These are phyloP conservation scores for Chrysopogon serrulatus DNA, from an alignment of 176 grass and related monocot species.

Conservation along the genomic window DNA sequence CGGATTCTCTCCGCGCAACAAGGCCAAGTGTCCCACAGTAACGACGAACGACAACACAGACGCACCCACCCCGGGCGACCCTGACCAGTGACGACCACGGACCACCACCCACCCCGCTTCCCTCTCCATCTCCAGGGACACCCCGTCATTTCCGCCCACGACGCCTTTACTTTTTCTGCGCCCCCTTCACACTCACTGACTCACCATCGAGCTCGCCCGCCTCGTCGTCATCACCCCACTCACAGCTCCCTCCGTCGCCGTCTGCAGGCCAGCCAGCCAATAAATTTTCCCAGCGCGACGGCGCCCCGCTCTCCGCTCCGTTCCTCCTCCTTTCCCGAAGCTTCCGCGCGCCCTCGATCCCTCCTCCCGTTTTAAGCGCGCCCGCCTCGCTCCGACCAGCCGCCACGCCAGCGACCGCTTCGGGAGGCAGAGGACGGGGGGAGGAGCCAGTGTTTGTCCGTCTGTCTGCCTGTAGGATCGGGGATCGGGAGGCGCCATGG, in stretches of 20 bases:
- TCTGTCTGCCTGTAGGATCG: neutral
- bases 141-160: slow-evolving; percentile 3
- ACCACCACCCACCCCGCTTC: neutral
- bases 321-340: slow-evolving; percentile 30
- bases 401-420: neutral
- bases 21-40: slow-evolving; percentile 6
- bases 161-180: neutral
- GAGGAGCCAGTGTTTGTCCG: neutral
- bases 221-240: neutral
- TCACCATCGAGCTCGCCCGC: neutral
- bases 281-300: slow-evolving; percentile 19
- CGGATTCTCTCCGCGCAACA: neutral
- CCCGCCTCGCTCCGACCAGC: slow-evolving; percentile 10
- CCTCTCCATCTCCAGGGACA: neutral
- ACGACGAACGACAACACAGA: neutral
- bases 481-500: slow-evolving; percentile 21
- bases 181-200: slow-evolving; percentile 22
- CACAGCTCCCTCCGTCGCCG: neutral
- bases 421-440: neutral
- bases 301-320: neutral
- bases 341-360: neutral
- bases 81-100: neutral
- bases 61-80: neutral
- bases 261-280: neutral
- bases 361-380: slow-evolving; percentile 2